Evolutionary conservation across 805 yeast species (phyloP).

Genomic region (Clavispora asparagi): DNA sequence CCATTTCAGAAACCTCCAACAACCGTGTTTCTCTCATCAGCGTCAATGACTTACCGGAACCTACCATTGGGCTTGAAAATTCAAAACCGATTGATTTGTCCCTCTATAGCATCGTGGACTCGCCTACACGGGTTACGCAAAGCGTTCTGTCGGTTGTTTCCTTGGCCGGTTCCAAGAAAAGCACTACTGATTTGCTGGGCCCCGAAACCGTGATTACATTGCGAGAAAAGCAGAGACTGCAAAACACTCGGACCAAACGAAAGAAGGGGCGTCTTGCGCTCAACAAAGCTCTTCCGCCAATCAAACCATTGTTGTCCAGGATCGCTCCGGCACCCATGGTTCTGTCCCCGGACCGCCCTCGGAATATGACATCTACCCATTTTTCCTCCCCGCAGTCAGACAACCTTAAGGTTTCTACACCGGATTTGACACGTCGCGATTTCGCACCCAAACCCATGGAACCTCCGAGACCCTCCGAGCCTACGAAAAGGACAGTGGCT

Average conservation of each 20-base stretch:
- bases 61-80: slow-evolving; percentile 2
- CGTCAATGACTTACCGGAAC: slow-evolving; percentile 2
- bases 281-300: background rate
- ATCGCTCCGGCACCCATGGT: background rate
- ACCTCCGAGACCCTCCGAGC: background rate
- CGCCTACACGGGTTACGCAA: background rate
- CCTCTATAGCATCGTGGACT: background rate
- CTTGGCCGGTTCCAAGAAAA: background rate
- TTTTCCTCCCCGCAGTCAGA: background rate
- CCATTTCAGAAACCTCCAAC: background rate
- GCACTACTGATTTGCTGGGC: background rate
- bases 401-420: background rate
- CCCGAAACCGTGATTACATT: background rate
- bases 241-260: background rate
- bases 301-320: background rate
- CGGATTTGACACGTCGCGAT: background rate
- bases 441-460: background rate
- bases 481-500: background rate
- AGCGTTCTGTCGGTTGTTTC: background rate
- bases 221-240: background rate
- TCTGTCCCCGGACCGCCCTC: background rate
- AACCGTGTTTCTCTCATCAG: background rate
- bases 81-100: background rate
- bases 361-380: background rate
- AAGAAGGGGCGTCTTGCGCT: background rate